Conservation (phyloP, 768 basidiomycete genomes). For the Leccinum aurantiacum region DNA sequence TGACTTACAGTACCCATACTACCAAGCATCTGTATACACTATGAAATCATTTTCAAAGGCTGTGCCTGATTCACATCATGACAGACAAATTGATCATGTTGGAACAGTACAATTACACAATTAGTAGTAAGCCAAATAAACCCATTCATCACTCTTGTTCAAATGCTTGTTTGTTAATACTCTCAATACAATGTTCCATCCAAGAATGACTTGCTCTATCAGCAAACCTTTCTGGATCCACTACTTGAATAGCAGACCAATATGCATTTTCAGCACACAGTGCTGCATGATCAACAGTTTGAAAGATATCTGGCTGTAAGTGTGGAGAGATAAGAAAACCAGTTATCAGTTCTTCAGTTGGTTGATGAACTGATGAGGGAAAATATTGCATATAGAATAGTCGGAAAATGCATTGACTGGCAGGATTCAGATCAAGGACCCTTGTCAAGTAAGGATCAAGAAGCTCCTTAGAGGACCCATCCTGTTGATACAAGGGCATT, state of each 20-base stretch:
- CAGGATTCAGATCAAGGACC: slow-evolving; percentile 32
- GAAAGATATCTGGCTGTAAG: slow-evolving; percentile 41
- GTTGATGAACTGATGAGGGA: not conserved
- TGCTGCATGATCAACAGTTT: slow-evolving; percentile 57
- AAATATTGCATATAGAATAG: slow-evolving; percentile 55
- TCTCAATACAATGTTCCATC: not conserved
- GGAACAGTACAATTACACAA: too few species aligned
- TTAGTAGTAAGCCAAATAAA: not conserved
- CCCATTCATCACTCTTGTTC: not conserved
- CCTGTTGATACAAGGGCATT: slow-evolving; percentile 42
- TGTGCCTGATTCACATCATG: too few species aligned
- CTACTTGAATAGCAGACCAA: slow-evolving; percentile 35
- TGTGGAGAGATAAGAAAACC: slow-evolving; percentile 26
- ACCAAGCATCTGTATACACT: too few species aligned
- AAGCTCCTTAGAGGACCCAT: slow-evolving; percentile 39
- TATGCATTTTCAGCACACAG: slow-evolving; percentile 57
- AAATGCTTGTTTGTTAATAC: not conserved
- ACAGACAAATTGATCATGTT: too few species aligned
- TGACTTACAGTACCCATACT: too few species aligned
- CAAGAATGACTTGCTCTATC: slow-evolving; percentile 11
- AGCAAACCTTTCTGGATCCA: not conserved
- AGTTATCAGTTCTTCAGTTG: not conserved
- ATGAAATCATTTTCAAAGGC: too few species aligned
- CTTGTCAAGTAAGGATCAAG: slow-evolving; percentile 56
- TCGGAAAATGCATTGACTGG: slow-evolving; percentile 42